Evolutionary conservation across 257 asterid species (phyloP).

Genomic region (Rauvolfia tetraphylla): DNA sequence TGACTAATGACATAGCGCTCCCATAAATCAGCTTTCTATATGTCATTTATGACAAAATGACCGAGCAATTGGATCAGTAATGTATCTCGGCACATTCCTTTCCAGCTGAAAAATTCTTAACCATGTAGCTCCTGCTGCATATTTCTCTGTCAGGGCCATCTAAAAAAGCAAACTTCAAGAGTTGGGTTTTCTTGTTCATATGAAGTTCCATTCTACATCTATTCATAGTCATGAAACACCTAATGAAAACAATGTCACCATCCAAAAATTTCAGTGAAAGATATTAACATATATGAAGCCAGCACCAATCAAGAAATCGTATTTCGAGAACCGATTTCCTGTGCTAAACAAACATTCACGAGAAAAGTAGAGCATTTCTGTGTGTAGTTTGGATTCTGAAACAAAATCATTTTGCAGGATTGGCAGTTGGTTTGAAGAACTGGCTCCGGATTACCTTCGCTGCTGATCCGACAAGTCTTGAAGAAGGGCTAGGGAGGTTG

Average conservation of each 20-base stretch:
- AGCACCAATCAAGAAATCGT: not conserved
- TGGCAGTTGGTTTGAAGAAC: slow-evolving; percentile 67
- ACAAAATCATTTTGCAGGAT: slow-evolving; percentile 38
- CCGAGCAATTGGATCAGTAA: not conserved
- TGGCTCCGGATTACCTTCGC: slow-evolving; percentile 82
- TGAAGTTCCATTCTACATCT: not conserved
- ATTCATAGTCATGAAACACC: not conserved
- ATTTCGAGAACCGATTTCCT: not conserved
- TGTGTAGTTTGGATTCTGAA: not conserved
- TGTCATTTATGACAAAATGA: not conserved
- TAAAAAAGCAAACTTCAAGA: not conserved
- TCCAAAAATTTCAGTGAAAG: not conserved
- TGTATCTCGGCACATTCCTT: not conserved
- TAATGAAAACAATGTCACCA: not conserved
- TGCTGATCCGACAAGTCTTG: slow-evolving; percentile 53
- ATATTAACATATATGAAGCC: not conserved
- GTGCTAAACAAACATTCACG: not conserved
- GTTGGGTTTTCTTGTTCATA: not conserved
- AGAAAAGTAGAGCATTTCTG: not conserved
- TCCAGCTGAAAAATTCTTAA: not conserved
- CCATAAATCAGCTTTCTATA: not conserved
- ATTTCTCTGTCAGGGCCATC: not conserved
- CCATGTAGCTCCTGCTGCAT: not conserved
- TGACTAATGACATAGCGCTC: not conserved
- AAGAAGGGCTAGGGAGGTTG: slow-evolving; percentile 61